A percentile compares a stretch with the other conserved stretches of the same genome.
phyloP scores from a whole-genome alignment of 2,329 filamentous ascomycete genomes.

The Geosmithia morbida region DNA sequence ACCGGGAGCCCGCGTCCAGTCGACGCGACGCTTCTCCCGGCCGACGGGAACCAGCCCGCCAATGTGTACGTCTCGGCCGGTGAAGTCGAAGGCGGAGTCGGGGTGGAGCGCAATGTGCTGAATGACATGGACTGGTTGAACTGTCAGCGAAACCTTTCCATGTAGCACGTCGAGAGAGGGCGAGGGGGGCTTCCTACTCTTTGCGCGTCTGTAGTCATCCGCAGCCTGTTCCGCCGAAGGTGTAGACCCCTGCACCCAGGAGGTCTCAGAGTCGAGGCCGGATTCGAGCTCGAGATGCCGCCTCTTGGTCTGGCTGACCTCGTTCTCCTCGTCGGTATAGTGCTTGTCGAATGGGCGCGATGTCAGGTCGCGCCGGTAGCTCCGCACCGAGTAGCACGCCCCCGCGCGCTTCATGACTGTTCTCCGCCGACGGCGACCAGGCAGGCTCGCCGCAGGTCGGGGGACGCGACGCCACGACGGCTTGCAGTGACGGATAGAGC shows the following conservation, averaged over 20 bases:
- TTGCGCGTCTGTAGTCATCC: background rate
- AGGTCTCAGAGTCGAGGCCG: background rate
- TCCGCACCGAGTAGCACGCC: background rate
- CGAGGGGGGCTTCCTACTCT: background rate
- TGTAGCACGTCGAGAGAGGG: background rate
- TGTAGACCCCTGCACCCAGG: background rate
- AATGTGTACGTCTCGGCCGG: background rate
- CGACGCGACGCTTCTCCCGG: conserved; percentile 1
- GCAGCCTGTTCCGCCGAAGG: background rate
- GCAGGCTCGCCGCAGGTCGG: background rate
- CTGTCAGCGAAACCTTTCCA: background rate
- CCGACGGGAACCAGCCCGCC: background rate
- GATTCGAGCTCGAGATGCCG: background rate
- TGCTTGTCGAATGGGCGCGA: background rate
- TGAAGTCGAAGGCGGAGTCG: background rate
- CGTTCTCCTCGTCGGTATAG: background rate
- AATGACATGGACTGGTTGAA: background rate
- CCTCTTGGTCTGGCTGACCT: background rate
- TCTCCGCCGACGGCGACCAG: background rate
- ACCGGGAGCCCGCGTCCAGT: background rate
- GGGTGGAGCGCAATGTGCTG: background rate
- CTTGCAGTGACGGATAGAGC: background rate
- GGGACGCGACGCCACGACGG: conserved; percentile 1
- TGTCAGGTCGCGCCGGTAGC: background rate
- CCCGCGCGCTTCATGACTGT: background rate